phyloP scores from a whole-genome alignment of 495 filamentous ascomycete genomes.

The Xylaria curta region DNA sequence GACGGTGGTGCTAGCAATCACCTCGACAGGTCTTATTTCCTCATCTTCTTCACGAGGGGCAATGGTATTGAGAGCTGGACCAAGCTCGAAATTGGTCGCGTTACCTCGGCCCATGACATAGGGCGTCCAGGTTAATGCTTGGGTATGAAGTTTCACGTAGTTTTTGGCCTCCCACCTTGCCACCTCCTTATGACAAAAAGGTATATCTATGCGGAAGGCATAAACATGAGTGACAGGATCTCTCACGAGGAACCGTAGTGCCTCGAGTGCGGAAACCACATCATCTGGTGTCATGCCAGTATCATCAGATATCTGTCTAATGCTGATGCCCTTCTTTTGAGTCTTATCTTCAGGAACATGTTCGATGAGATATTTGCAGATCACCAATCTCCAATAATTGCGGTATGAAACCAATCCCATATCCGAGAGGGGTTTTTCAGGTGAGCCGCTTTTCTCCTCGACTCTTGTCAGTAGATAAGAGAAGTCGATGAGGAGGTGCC shows the following conservation, averaged over 20 bases:
- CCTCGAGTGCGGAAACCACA: constrained; percentile 90
- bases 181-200: constrained; percentile 84
- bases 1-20: constrained; percentile 37
- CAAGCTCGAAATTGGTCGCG: constrained; percentile 82
- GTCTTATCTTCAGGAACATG: constrained; percentile 48
- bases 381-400: constrained; percentile 90
- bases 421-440: constrained; percentile 96
- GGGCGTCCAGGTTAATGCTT: constrained; percentile 91
- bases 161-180: constrained; percentile 83
- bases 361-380: constrained; percentile 76
- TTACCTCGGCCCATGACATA: constrained; percentile 93
- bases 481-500: constrained; percentile 95
- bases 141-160: constrained; percentile 83
- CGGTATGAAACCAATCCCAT: constrained; percentile 97
- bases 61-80: constrained; percentile 82
- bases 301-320: constrained; percentile 81
- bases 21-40: constrained; percentile 50
- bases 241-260: constrained; percentile 82
- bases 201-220: constrained; percentile 82
- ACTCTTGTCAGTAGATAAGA: constrained; percentile 94
- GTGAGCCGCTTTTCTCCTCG: constrained; percentile 93
- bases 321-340: constrained; percentile 70
- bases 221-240: constrained; percentile 90
- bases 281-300: constrained; percentile 97
- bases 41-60: constrained; percentile 81